Evolutionary conservation across 495 filamentous ascomycete genomes (phyloP), one percentile per base, ranked within the genome.

Genomic region (Pyrenopolyporus hunteri): DNA sequence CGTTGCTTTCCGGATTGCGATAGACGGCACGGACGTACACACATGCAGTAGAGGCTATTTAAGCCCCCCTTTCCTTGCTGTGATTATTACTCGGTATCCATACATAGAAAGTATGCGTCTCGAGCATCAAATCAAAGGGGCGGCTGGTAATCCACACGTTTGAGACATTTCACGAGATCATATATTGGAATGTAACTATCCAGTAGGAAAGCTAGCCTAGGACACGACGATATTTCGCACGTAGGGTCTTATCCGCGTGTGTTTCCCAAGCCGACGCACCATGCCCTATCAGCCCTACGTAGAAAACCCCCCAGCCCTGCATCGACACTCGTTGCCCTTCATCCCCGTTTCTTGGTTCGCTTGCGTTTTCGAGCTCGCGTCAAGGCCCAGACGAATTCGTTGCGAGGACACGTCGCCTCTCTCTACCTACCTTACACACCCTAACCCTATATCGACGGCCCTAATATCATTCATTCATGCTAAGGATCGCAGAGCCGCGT

Each of bases 271-370:
- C 56, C 44, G 56, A 57, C 51, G 36, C 13, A 17, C 11, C 33
- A 17, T 22, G 50, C 52, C 57, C 42, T 61, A 48, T 61, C 63
- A 66, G 63, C 63, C 63, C 57, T 66, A 66, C 35, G 37, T 42
- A 42, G 17, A 20, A 42, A 25, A 26, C 5, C 26, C 31, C 51
- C 44, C 14, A 23, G 55, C 40, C 48, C 39, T 56, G 39, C 56
- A 57, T 60, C 35, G 16, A 16, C 43, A 14, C 2, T 13, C 33
- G 32, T 53, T 25, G 33, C 43, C 35, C 13, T 48, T 43, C 31
- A 10, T 35, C 37, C 35, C 23, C 33, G 42, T 31, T 43, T 19
- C 19, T 44, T 25, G 33, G 16, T 45, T 40, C 16, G 25, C 11
- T 22, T n/a, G n/a, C n/a, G 14, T 33, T 4, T 13, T 33, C 14